phyloP scores from a whole-genome alignment of 768 basidiomycete genomes.

The Paxillus rubicundulus region DNA sequence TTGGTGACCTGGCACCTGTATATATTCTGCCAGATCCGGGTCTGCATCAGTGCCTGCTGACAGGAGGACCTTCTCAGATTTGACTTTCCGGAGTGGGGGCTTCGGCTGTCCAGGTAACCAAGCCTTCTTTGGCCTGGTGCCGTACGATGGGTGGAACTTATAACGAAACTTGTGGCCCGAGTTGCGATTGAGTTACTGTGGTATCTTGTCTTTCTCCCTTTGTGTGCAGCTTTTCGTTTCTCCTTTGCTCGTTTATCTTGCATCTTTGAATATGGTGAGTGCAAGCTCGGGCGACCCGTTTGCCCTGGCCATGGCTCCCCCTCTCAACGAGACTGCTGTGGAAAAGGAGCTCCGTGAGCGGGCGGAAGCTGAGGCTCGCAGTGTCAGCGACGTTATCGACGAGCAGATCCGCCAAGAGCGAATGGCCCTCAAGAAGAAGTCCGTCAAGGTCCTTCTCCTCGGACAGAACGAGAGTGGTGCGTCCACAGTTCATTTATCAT shows the following conservation, averaged over 20 bases:
- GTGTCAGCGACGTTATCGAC: slow-evolving; percentile 73
- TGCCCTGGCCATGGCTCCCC: slow-evolving; percentile 57
- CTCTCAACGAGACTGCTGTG: slow-evolving; percentile 58
- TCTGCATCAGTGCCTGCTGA: no score
- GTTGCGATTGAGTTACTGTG: no score
- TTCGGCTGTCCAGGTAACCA: no score
- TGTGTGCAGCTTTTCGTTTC: background rate
- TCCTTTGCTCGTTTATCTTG: background rate
- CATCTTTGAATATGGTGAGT: slow-evolving; percentile 20
- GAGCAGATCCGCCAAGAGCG: slow-evolving; percentile 64
- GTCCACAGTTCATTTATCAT: slow-evolving; percentile 17
- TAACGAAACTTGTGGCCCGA: no score
- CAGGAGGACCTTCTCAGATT: no score
- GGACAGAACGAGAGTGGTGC: slow-evolving; percentile 72
- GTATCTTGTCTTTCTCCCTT: background rate
- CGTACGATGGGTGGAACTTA: no score
- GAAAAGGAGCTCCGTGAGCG: slow-evolving; percentile 54
- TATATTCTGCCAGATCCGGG: no score
- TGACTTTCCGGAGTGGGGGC: no score
- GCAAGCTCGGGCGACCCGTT: slow-evolving; percentile 59
- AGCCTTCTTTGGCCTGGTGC: no score
- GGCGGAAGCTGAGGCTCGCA: slow-evolving; percentile 61
- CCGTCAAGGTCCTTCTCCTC: slow-evolving; percentile 72
- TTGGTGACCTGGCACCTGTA: no score
- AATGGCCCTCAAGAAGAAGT: slow-evolving; percentile 54